These are phyloP conservation scores for Colletotrichum gigasporum DNA, from an alignment of 2,329 filamentous ascomycete genomes.

Conservation along the genomic window DNA sequence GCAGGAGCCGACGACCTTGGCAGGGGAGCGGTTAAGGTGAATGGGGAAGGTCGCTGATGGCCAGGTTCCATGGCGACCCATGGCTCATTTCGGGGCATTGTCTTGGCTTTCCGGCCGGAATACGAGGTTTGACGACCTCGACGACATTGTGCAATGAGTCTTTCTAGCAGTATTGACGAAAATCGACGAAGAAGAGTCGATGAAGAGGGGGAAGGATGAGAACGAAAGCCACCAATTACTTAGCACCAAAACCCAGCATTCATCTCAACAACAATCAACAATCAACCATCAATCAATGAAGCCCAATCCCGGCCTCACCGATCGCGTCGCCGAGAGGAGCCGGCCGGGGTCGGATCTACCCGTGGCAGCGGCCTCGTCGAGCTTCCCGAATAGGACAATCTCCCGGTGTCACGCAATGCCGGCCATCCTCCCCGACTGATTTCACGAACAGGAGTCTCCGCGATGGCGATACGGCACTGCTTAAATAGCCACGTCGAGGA, in stretches of 20 bases:
- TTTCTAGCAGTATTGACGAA: neutral
- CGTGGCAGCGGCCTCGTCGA: slow-evolving; percentile 12
- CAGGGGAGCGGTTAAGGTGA: slow-evolving; percentile 9
- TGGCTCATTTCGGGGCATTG: slow-evolving; percentile 15
- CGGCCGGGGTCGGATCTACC: slow-evolving; percentile 27
- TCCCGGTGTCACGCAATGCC: slow-evolving; percentile 22
- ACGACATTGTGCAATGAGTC: no score
- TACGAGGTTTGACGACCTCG: slow-evolving; percentile 2
- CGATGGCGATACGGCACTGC: neutral
- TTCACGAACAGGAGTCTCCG: slow-evolving; percentile 13
- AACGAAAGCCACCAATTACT: no score
- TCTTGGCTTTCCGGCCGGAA: slow-evolving; percentile 3
- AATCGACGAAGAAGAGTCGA: neutral
- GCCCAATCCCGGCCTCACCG: no score
- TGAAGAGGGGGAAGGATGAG: no score
- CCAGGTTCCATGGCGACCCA: slow-evolving; percentile 22
- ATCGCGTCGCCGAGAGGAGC: neutral
- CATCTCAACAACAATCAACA: no score
- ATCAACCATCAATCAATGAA: no score
- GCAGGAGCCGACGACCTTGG: slow-evolving; percentile 14
- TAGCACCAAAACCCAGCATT: no score
- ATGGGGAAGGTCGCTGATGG: slow-evolving; percentile 16
- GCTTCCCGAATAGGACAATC: slow-evolving; percentile 20
- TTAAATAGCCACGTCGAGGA: neutral
- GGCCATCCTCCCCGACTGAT: neutral